A percentile compares a stretch with the other conserved stretches of the same genome.
These are phyloP conservation scores for Castanea crenata DNA, from an alignment of 306 rosid genomes.

Conservation along the genomic window DNA sequence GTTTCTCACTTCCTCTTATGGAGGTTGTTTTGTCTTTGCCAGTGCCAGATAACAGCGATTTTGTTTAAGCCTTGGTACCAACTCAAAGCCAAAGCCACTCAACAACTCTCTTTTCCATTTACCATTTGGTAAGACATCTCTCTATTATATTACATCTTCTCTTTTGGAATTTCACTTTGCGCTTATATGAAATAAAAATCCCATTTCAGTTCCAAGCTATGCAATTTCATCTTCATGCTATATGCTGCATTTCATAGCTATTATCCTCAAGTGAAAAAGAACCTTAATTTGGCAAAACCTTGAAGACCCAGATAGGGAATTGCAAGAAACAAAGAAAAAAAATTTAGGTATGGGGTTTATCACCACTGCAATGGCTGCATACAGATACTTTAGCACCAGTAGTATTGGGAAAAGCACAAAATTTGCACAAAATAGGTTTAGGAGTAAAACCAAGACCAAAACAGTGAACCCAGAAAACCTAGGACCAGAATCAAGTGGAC, in stretches of 20 bases:
- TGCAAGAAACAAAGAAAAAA: neutral
- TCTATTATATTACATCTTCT: no score
- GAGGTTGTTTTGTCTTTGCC: no score
- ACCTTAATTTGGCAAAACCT: neutral
- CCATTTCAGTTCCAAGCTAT: neutral
- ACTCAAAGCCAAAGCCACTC: no score
- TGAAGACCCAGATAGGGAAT: slow-evolving; percentile 9
- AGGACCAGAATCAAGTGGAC: slow-evolving; percentile 37
- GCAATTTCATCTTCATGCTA: neutral
- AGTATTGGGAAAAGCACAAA: neutral
- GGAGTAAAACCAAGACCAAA: neutral
- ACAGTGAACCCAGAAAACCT: neutral
- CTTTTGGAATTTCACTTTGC: no score
- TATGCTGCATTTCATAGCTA: neutral
- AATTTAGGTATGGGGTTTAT: slow-evolving; percentile 6
- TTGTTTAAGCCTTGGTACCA: no score
- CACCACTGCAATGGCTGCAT: slow-evolving; percentile 11
- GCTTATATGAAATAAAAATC: neutral
- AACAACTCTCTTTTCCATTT: no score
- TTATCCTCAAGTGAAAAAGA: neutral
- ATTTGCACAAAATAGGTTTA: neutral
- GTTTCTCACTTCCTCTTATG: no score
- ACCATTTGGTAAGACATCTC: no score
- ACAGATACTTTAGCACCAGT: slow-evolving; percentile 32
- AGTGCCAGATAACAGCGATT: no score